These are phyloP conservation scores for Salvia splendens DNA, from an alignment of 257 asterid genomes.

Conservation along the genomic window DNA sequence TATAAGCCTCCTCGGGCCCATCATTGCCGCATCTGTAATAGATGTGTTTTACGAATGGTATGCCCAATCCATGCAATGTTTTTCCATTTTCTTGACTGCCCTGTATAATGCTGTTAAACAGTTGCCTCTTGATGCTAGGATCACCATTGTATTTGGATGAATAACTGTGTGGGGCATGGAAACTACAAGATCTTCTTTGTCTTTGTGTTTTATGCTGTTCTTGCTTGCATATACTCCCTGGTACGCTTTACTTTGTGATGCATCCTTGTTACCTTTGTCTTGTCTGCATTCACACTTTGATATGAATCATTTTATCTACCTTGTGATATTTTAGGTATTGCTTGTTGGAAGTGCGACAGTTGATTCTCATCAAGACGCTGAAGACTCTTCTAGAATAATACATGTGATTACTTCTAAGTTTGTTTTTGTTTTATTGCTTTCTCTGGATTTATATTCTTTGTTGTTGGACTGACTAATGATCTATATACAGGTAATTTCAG, in stretches of 20 bases:
- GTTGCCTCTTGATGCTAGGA: conserved; percentile 65
- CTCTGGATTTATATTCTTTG: conserved; percentile 18
- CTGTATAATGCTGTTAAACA: conserved; percentile 41
- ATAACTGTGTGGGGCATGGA: conserved; percentile 92
- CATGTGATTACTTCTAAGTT: conserved; percentile 53
- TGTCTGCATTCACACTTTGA: conserved; percentile 5
- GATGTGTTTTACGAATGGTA: conserved; percentile 95
- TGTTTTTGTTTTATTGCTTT: neutral
- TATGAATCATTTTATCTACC: conserved; percentile 16
- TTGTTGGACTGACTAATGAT: conserved; percentile 34
- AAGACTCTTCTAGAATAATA: conserved; percentile 49
- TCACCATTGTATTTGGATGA: conserved; percentile 95
- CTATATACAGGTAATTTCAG: conserved; percentile 66
- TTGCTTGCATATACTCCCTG: conserved; percentile 85
- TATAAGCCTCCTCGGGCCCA: conserved; percentile 96
- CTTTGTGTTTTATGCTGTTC: conserved; percentile 68
- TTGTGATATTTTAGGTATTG: conserved; percentile 52
- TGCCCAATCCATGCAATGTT: conserved; percentile 38
- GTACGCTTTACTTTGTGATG: conserved; percentile 38
- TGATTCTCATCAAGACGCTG: conserved; percentile 54
- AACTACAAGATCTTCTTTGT: conserved; percentile 83
- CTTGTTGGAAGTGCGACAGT: conserved; percentile 67
- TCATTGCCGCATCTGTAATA: conserved; percentile 87
- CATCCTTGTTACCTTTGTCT: neutral
- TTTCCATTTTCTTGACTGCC: conserved; percentile 34